Conservation (phyloP, 108 stramenopile genomes). For the Licmophora abbreviata region DNA sequence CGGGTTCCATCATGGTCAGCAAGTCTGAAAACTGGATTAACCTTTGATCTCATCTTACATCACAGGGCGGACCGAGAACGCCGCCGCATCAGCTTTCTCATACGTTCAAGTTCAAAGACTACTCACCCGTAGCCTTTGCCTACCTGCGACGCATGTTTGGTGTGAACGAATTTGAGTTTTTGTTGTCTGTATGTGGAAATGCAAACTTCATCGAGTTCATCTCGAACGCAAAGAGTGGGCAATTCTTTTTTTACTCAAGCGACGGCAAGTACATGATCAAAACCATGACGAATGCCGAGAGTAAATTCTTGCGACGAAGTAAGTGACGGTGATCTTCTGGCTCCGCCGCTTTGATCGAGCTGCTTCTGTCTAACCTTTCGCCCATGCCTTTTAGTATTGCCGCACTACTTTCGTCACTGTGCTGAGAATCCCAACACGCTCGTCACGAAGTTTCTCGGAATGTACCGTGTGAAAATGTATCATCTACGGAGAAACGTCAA, state of each 20-base stretch:
- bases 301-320: slow-evolving; percentile 88
- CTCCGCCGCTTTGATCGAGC: slow-evolving; percentile 3
- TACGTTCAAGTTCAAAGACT: slow-evolving; percentile 99
- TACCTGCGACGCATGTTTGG: slow-evolving; percentile 87
- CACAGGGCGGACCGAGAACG: slow-evolving; percentile 79
- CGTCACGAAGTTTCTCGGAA: slow-evolving; percentile 91
- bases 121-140: slow-evolving; percentile 84
- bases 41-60: slow-evolving; percentile 12
- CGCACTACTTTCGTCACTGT: slow-evolving; percentile 94
- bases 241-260: slow-evolving; percentile 98
- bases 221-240: slow-evolving; percentile 96
- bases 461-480: slow-evolving; percentile 96
- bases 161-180: slow-evolving; percentile 88
- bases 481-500: slow-evolving; percentile 88
- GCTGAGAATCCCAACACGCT: slow-evolving; percentile 88
- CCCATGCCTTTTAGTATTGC: slow-evolving; percentile 47
- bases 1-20: too few relatives aligned
- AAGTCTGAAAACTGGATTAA: too few relatives aligned
- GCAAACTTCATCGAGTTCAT: slow-evolving; percentile 99
- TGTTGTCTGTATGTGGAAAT: slow-evolving; percentile 91
- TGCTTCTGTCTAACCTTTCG: slow-evolving; percentile 1
- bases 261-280: slow-evolving; percentile 98
- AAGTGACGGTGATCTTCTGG: slow-evolving; percentile 15
- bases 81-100: slow-evolving; percentile 92
- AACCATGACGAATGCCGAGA: slow-evolving; percentile 96